A percentile compares a stretch with the other conserved stretches of the same genome.
phyloP scores from a whole-genome alignment of 305 asterid species.

The Fraxinus xanthoxyloides region DNA sequence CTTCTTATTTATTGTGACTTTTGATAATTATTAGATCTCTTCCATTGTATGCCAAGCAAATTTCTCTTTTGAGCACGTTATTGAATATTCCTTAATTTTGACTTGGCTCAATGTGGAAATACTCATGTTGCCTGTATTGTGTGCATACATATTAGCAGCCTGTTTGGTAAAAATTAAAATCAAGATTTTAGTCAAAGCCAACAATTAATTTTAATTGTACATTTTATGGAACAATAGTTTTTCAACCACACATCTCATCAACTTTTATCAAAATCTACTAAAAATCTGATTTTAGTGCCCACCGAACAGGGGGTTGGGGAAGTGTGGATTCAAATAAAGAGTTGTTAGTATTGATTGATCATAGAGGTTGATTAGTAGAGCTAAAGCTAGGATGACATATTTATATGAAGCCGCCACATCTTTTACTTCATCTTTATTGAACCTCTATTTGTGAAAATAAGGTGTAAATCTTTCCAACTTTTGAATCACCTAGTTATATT shows the following conservation, averaged over 20 bases:
- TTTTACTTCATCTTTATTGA: not conserved
- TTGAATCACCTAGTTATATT: not conserved
- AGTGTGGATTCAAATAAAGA: not conserved
- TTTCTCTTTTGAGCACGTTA: constrained; percentile 7
- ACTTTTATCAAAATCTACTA: too few species aligned
- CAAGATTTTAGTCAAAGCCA: too few species aligned
- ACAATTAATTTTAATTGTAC: too few species aligned
- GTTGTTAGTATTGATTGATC: not conserved
- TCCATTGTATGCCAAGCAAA: not conserved
- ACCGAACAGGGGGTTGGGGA: too few species aligned
- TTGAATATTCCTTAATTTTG: constrained; percentile 4
- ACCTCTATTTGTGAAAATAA: not conserved
- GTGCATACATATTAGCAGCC: not conserved
- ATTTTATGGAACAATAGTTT: too few species aligned
- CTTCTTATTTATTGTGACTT: not conserved
- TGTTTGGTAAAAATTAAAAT: too few species aligned
- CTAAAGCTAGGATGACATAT: not conserved
- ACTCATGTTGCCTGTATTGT: not conserved
- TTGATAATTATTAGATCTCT: not conserved
- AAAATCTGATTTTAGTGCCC: too few species aligned
- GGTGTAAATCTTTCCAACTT: not conserved
- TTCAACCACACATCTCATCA: too few species aligned
- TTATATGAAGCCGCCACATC: not conserved
- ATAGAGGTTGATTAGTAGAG: not conserved
- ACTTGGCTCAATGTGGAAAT: not conserved